A percentile compares a stretch with the other conserved stretches of the same genome.
phyloP scores from a whole-genome alignment of 2,329 filamentous ascomycete species.

The Alternaria angustiovoidea region DNA sequence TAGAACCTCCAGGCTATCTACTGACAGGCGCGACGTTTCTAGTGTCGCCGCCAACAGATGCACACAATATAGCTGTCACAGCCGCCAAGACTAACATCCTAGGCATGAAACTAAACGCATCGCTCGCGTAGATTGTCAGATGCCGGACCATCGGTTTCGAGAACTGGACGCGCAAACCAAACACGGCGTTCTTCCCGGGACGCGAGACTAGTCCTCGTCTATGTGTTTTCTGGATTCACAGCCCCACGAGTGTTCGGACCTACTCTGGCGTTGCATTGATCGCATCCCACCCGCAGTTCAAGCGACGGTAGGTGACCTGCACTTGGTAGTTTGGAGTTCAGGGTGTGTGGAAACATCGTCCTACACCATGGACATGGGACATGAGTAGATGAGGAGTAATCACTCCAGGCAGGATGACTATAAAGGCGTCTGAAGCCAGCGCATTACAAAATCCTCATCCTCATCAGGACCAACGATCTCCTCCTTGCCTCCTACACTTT shows the following conservation, averaged over 20 bases:
- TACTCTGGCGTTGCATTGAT: neutral
- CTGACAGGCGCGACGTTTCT: neutral
- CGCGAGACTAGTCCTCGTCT: neutral
- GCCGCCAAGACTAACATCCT: slow-evolving; percentile 4
- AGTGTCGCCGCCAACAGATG: neutral
- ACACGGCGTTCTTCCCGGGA: neutral
- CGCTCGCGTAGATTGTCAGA: slow-evolving; percentile 1
- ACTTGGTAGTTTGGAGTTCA: slow-evolving; percentile 20
- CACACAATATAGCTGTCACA: slow-evolving; percentile 1
- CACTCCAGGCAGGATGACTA: slow-evolving; percentile 2
- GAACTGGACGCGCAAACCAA: slow-evolving; percentile 1
- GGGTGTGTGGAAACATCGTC: neutral
- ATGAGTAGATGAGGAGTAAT: neutral
- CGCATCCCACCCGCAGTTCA: neutral
- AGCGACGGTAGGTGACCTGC: slow-evolving; percentile 1
- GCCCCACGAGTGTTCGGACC: neutral
- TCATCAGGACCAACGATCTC: slow-evolving; percentile 20
- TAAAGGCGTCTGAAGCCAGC: slow-evolving; percentile 13
- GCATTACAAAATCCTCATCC: neutral
- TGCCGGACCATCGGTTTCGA: slow-evolving; percentile 1
- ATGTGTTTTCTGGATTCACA: neutral
- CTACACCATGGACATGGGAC: neutral
- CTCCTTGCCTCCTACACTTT: slow-evolving; percentile 13
- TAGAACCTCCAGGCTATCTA: neutral
- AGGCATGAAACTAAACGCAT: slow-evolving; percentile 4